Conservation (phyloP, 208 protist species). For the Leishmania gerbilli region DNA sequence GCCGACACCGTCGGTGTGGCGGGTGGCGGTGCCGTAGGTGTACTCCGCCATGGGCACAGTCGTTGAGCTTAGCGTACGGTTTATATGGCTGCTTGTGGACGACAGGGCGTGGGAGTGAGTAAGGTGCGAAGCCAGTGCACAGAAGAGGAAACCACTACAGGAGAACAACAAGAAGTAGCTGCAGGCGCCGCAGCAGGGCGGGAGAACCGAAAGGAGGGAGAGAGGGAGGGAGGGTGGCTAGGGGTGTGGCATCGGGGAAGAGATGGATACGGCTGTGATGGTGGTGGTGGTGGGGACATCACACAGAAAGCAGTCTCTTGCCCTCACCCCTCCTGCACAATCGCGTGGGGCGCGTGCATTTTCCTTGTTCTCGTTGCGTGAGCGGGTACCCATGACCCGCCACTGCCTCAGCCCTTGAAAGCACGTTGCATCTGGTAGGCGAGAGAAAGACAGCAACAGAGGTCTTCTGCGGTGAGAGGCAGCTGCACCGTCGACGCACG, state of each 20-base stretch:
- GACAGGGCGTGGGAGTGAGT: background rate
- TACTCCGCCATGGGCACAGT: conserved; percentile 7
- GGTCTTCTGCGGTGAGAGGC: background rate
- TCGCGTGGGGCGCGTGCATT: background rate
- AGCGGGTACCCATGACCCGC: background rate
- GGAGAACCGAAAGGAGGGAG: background rate
- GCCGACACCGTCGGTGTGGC: background rate
- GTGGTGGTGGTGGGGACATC: background rate
- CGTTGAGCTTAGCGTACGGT: background rate
- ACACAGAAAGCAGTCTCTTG: background rate
- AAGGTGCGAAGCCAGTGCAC: background rate
- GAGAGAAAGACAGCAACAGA: background rate
- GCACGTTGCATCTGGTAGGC: background rate
- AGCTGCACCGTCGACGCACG: background rate
- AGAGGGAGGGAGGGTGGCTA: background rate
- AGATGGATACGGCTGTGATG: background rate
- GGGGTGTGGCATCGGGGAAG: background rate
- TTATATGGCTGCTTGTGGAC: background rate
- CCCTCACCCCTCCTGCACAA: background rate
- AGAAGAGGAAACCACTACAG: background rate
- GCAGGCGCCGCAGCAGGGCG: background rate
- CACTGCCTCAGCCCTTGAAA: background rate
- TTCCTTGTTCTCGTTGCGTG: background rate
- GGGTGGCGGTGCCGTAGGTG: background rate
- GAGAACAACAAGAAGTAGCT: background rate